Evolutionary conservation across 257 asterid species (phyloP).

Genomic region (Scutellaria baicalensis): DNA sequence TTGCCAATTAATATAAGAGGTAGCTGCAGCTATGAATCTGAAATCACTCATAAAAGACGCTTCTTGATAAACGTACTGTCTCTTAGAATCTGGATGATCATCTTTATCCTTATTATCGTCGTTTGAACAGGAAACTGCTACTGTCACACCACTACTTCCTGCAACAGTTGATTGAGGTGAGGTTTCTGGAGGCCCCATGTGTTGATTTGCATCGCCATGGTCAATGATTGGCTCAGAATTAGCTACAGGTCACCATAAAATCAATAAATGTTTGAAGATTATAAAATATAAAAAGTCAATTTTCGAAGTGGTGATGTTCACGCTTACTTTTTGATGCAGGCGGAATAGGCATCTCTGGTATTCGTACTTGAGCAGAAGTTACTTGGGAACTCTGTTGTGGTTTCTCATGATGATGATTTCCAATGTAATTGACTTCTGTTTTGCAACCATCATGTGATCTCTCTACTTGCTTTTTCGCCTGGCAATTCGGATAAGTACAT

Average conservation of each 20-base stretch:
- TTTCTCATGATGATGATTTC: slow-evolving; percentile 67
- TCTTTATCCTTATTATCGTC: slow-evolving; percentile 34
- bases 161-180: slow-evolving; percentile 21
- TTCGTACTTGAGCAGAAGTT: slow-evolving; percentile 30
- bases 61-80: slow-evolving; percentile 49
- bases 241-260: slow-evolving; percentile 25
- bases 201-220: slow-evolving; percentile 25
- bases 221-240: slow-evolving; percentile 31
- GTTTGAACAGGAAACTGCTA: slow-evolving; percentile 25
- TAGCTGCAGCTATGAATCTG: not conserved
- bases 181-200: slow-evolving; percentile 24
- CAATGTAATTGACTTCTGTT: slow-evolving; percentile 66
- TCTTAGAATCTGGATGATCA: slow-evolving; percentile 42
- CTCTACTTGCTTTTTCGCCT: slow-evolving; percentile 82
- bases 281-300: not conserved
- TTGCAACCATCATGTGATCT: slow-evolving; percentile 65
- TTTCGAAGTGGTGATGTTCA: not conserved
- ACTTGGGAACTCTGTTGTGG: slow-evolving; percentile 46
- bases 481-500: slow-evolving; percentile 66
- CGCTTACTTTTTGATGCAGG: slow-evolving; percentile 41
- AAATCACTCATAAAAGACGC: slow-evolving; percentile 7
- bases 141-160: slow-evolving; percentile 25
- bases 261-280: slow-evolving; percentile 4
- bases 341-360: slow-evolving; percentile 20
- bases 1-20: not conserved